Evolutionary conservation across 345 rosid genomes (phyloP).

Genomic region (Brassica carinata): DNA sequence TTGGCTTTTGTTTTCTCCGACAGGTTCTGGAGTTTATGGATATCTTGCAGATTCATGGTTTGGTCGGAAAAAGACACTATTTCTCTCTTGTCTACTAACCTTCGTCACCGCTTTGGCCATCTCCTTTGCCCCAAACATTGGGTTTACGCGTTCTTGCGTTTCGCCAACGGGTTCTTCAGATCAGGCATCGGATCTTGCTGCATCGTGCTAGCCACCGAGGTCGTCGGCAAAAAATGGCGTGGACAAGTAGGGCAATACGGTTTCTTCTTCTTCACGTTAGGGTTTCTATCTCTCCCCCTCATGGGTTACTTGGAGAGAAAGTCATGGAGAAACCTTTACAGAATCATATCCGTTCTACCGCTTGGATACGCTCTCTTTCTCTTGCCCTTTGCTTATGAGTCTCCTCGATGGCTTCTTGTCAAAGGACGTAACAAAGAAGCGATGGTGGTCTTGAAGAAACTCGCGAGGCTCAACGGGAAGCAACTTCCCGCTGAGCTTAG

Average conservation of each 20-base stretch:
- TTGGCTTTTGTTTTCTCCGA: neutral
- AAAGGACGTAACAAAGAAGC: conserved; percentile 61
- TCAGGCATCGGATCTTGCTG: conserved; percentile 73
- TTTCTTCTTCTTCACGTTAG: conserved; percentile 70
- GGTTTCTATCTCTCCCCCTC: conserved; percentile 68
- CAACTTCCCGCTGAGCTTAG: conserved; percentile 48
- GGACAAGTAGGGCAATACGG: conserved; percentile 80
- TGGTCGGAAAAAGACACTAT: conserved; percentile 62
- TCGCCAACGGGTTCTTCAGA: conserved; percentile 56
- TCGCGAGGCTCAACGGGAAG: conserved; percentile 55
- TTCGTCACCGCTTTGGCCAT: conserved; percentile 58
- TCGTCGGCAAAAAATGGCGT: conserved; percentile 71
- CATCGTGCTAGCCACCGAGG: conserved; percentile 70
- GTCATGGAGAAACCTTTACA: conserved; percentile 60
- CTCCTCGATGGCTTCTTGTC: conserved; percentile 77
- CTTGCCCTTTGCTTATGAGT: conserved; percentile 61
- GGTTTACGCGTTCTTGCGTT: conserved; percentile 68
- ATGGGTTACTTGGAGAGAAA: conserved; percentile 59
- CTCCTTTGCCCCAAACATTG: conserved; percentile 73
- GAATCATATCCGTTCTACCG: conserved; percentile 56
- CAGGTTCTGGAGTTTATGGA: conserved; percentile 68
- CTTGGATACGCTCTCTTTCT: conserved; percentile 47
- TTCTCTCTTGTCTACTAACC: conserved; percentile 54
- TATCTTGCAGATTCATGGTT: conserved; percentile 58
- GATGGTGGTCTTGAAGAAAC: conserved; percentile 47